Percentiles rank a stretch among this genome's conserved stretches.
These are phyloP conservation scores for Zygosaccharomyces gambellarensis DNA, from an alignment of 805 yeast species.

Conservation along the genomic window DNA sequence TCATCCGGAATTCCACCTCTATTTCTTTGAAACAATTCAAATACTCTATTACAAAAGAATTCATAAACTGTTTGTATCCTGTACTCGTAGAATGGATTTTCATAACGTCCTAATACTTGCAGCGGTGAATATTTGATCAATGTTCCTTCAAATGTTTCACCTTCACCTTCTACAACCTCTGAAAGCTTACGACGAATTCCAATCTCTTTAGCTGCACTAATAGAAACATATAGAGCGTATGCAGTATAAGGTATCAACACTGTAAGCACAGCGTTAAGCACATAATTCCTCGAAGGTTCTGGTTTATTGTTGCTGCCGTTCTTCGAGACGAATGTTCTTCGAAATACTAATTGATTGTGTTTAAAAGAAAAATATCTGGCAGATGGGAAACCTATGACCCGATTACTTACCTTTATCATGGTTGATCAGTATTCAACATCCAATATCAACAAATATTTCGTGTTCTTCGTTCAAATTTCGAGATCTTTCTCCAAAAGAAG, in stretches of 20 bases:
- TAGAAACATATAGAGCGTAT: conserved; percentile 58
- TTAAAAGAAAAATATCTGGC: background rate
- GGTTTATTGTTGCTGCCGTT: background rate
- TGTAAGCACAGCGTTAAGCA: conserved; percentile 17
- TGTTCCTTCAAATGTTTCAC: conserved; percentile 21
- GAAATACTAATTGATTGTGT: background rate
- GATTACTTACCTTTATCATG: background rate
- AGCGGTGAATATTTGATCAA: conserved; percentile 42
- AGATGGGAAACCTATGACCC: background rate
- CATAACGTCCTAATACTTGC: conserved; percentile 70
- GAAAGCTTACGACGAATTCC: conserved; percentile 36
- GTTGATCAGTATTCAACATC: background rate
- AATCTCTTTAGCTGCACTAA: conserved; percentile 52
- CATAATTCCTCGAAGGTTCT: conserved; percentile 16
- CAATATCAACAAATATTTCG: background rate
- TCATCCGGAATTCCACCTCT: conserved; percentile 57
- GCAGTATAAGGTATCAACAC: conserved; percentile 51
- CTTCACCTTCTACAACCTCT: conserved; percentile 16
- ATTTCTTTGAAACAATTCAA: conserved; percentile 62
- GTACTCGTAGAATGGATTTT: conserved; percentile 87
- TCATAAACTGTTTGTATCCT: conserved; percentile 86
- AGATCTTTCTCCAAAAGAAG: background rate
- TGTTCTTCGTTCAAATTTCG: background rate
- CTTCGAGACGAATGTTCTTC: background rate
- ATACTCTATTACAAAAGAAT: conserved; percentile 65